Conservation (phyloP, 257 asterid species). For the Ilex asprella region DNA sequence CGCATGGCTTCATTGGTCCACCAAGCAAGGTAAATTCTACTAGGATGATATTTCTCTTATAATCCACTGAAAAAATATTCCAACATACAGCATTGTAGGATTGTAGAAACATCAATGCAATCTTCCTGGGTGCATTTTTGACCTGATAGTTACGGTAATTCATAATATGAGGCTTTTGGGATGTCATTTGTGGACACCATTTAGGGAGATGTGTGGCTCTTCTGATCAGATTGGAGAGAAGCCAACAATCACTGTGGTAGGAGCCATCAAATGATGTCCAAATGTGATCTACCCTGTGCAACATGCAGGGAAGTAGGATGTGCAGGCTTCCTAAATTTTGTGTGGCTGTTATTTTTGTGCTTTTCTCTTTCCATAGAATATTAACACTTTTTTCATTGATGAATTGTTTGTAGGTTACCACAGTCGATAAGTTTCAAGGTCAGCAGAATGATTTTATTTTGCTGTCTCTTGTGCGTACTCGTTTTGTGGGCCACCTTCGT, state of each 20-base stretch:
- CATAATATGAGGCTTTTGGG: too few relatives aligned
- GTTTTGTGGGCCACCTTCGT: slow-evolving; percentile 98
- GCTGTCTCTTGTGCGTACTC: slow-evolving; percentile 91
- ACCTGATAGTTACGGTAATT: too few relatives aligned
- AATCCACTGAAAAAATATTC: too few relatives aligned
- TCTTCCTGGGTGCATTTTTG: too few relatives aligned
- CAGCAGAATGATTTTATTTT: slow-evolving; percentile 90
- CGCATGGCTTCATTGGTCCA: slow-evolving; percentile 86
- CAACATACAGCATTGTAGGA: slow-evolving; percentile 1
- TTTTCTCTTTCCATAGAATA: background rate
- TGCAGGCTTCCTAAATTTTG: background rate
- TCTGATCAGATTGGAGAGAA: too few relatives aligned
- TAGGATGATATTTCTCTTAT: background rate
- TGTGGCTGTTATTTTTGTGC: background rate
- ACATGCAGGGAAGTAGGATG: too few relatives aligned
- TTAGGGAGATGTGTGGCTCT: too few relatives aligned
- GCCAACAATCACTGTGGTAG: too few relatives aligned
- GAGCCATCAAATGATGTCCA: too few relatives aligned
- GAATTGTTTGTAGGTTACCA: slow-evolving; percentile 56
- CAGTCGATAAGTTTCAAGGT: slow-evolving; percentile 99
- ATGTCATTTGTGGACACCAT: too few relatives aligned
- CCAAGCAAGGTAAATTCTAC: slow-evolving; percentile 70
- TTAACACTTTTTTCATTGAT: slow-evolving; percentile 9
- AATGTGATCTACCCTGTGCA: too few relatives aligned
- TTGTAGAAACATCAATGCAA: too few relatives aligned